Percentiles rank a stretch among this genome's conserved stretches.
phyloP scores from a whole-genome alignment of 2,329 filamentous ascomycete genomes.

The Talaromyces amestolkiae region DNA sequence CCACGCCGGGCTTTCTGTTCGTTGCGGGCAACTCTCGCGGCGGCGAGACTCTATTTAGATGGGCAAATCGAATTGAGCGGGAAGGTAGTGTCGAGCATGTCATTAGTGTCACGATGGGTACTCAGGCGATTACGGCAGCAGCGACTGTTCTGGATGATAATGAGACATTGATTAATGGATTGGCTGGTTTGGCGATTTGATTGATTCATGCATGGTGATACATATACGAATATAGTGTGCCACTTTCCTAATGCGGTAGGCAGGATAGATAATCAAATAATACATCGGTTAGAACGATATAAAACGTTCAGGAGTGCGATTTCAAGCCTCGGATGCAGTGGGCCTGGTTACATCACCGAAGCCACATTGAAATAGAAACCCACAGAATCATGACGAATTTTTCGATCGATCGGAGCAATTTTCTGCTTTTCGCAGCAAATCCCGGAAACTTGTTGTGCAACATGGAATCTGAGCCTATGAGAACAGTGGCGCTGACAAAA shows the following conservation, averaged over 20 bases:
- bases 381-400: background rate
- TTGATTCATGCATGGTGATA: background rate
- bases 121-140: conserved; percentile 74
- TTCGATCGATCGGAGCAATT: background rate
- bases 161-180: conserved; percentile 66
- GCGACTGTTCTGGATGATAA: conserved; percentile 78
- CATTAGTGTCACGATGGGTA: conserved; percentile 78
- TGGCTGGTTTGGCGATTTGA: conserved; percentile 18
- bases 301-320: background rate
- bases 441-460: background rate
- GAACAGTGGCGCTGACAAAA: background rate
- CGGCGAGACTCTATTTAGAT: conserved; percentile 86
- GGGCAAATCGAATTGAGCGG: conserved; percentile 75
- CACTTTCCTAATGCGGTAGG: background rate
- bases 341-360: background rate
- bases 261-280: background rate
- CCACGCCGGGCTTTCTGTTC: conserved; percentile 75
- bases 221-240: background rate
- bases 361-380: background rate
- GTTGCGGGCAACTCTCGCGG: conserved; percentile 85
- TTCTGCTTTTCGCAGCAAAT: background rate
- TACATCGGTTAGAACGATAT: background rate
- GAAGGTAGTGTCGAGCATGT: conserved; percentile 62
- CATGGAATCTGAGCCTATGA: background rate
- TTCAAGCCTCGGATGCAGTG: background rate